Evolutionary conservation across 345 rosid genomes (phyloP), one percentile per base, ranked within the genome.

Genomic region (Excoecaria cochinchinensis): DNA sequence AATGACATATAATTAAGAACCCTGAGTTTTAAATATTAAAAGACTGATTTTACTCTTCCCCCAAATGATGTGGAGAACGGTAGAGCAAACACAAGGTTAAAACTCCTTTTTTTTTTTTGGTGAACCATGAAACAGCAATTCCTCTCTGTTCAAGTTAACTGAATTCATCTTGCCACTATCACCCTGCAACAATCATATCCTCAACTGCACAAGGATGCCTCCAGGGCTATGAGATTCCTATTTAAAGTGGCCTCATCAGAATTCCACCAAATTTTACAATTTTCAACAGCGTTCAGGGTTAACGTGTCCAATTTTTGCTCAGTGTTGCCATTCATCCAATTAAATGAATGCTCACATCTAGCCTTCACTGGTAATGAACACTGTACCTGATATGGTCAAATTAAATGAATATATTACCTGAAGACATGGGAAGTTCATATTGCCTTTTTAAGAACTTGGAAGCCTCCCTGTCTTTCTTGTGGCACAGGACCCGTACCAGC

Each of bases 391-490:
- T 19, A 36, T 63, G 46, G 38, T 14, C 38, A 63, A 53, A 4
- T 65, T n/a, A 19, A 57, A 39, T 39, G 59, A 76, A 72, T 46
- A 69, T 22, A 63, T 80, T 77, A 95, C 99, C 99, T 93, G 99
- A 87, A 67, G 99, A 91, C 91, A 86, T 90, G 70, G 99, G 99
- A 76, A 93, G 91, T 74, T 95, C 84, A 78, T 91, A 95, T 68
- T 93, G 98, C 63, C 75, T 84, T 82, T 89, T 95, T 50, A 95
- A 81, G 83, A 90, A 95, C 82, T 81, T 89, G 72, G 99, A 95
- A 74, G 98, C 97, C 71, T 80, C 89, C 40, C 90, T 84, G 79
- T 95, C 98, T 81, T 89, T 95, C 87, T 90, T 93, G 89, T 95
- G 99, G 89, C 99, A 91, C 67, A 95, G 86, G 69, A 95, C 90